Conservation (phyloP, 495 filamentous ascomycete species). For the Trichodelitschia bisporula region DNA sequence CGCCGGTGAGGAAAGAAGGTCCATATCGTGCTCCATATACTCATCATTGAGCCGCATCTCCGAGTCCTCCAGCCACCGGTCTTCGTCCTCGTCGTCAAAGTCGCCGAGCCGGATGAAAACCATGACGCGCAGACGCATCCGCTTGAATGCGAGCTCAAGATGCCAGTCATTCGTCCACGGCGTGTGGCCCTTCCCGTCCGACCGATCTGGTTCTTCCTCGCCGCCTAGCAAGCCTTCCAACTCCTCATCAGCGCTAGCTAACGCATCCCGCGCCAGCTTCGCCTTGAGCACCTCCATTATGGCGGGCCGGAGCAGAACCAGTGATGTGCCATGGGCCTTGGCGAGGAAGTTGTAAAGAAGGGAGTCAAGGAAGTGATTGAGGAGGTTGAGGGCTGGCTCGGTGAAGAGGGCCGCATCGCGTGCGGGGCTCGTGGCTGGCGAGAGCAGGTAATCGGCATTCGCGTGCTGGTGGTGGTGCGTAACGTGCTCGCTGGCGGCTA, state of each 20-base stretch:
- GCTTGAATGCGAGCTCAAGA: constrained; percentile 69
- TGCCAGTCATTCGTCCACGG: constrained; percentile 48
- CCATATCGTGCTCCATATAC: constrained; percentile 13
- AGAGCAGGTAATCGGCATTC: constrained; percentile 33
- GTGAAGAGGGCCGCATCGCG: constrained; percentile 37
- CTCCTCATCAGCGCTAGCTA: constrained; percentile 75
- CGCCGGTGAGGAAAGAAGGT: constrained; percentile 25
- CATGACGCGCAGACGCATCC: constrained; percentile 83
- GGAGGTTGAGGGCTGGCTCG: constrained; percentile 43
- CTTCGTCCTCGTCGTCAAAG: constrained; percentile 93
- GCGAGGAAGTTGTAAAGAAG: constrained; percentile 72
- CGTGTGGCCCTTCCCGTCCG: constrained; percentile 18
- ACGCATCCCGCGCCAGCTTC: constrained; percentile 66
- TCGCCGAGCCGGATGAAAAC: constrained; percentile 92
- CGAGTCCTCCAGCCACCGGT: constrained; percentile 34
- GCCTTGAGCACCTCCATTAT: constrained; percentile 72
- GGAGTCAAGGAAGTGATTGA: constrained; percentile 90
- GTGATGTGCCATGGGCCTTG: constrained; percentile 54
- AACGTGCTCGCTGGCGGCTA: constrained; percentile 78
- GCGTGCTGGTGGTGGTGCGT: constrained; percentile 56
- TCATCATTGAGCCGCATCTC: constrained; percentile 26
- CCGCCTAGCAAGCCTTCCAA: constrained; percentile 61
- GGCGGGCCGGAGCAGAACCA: constrained; percentile 55
- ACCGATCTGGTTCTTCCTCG: constrained; percentile 31
- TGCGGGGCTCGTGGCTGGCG: constrained; percentile 27